phyloP scores from a whole-genome alignment of 352 stramenopile species.

The Globisporangium nagaii region DNA sequence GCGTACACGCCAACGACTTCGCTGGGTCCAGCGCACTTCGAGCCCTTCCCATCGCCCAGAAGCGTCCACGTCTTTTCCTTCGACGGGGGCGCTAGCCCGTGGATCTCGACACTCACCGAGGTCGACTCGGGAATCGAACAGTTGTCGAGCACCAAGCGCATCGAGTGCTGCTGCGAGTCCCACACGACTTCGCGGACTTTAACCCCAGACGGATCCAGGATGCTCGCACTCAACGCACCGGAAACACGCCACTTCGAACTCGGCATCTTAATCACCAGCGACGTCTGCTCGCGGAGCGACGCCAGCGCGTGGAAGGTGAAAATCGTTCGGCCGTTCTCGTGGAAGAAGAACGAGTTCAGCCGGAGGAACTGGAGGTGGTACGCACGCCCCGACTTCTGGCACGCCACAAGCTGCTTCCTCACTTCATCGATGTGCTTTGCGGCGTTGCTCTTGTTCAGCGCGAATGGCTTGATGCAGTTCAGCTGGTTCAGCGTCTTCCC shows the following conservation, averaged over 20 bases:
- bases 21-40: conserved; percentile 30
- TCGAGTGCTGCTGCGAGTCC: conserved; percentile 34
- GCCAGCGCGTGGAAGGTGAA: conserved; percentile 32
- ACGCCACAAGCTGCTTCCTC: conserved; percentile 17
- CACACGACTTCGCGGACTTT: conserved; percentile 35
- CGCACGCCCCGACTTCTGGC: conserved; percentile 23
- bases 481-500: conserved; percentile 26
- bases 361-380: conserved; percentile 57
- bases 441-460: conserved; percentile 20
- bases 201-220: conserved; percentile 20
- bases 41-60: not conserved
- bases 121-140: conserved; percentile 22
- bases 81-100: conserved; percentile 17
- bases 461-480: conserved; percentile 48
- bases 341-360: conserved; percentile 49
- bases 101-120: conserved; percentile 26
- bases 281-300: conserved; percentile 17
- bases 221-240: conserved; percentile 15
- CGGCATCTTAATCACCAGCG: conserved; percentile 40
- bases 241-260: conserved; percentile 32
- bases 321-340: conserved; percentile 33
- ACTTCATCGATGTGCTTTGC: conserved; percentile 27
- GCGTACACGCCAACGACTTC: conserved; percentile 31
- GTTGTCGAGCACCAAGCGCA: conserved; percentile 33
- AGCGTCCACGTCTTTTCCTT: conserved; percentile 6